Evolutionary conservation across 176 grass and related monocot species (phyloP), one percentile per base, ranked within the genome.

Genomic region (Juncus effusus): DNA sequence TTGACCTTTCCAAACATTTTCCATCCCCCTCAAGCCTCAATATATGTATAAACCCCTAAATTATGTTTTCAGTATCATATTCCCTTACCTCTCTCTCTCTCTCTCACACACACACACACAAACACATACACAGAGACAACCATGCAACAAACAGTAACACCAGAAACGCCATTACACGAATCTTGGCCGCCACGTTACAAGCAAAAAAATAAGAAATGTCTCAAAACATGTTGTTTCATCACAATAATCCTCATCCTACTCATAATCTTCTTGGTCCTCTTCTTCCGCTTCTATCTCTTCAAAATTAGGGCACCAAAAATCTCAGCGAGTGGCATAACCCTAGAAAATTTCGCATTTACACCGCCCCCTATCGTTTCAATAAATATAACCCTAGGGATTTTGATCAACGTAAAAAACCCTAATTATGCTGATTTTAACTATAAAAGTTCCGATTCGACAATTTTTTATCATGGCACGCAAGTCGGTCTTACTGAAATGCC

Each of bases 351-450:
- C 56, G 13, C 47, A 44, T 73, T 81, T 1, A 49, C 78, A 0
- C 81, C 78, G 11, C 16, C 57, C n/a, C 54, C 37, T 15, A 61
- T 77, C 51, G 3, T 13, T 11, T 6, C 44, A 2, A 74, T 96
- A 0, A 74, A 50, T 40, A 0, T 81, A 4, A 65, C 69, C 1
- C 78, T 85, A 11, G 74, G 70, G 0, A 74, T 83, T 13, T 74
- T 82, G 28, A 82, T 90, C 54, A 40, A 64, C 57, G 61, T 90
- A 16, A 62, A 12, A 62, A 96, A 96, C 76, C 91, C 82, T 7
- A 88, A 89, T 82, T 53, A 69, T 60, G 65, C 79, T 4, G 73
- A 76, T 35, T 96, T n/a, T 81, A 67, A 78, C 54, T 88, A 87
- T 69, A 74, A 78, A n/a, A 4, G 16, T 5, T 28, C 61, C 56